Evolutionary conservation across 2,329 filamentous ascomycete genomes (phyloP).

Genomic region (Didymella exigua): DNA sequence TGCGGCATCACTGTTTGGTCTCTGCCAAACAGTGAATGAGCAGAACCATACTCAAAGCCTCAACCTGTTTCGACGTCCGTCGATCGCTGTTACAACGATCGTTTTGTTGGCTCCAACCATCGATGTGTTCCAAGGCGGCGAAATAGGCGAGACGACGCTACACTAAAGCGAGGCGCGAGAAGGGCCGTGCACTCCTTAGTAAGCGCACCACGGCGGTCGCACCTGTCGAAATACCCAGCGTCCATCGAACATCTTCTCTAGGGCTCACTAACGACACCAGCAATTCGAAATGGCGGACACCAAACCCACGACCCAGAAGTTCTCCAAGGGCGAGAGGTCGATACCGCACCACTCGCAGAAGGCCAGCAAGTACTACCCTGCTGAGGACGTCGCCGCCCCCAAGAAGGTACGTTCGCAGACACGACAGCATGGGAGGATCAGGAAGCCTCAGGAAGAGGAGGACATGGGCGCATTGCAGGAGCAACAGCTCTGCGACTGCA

Average conservation of each 20-base stretch:
- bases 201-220: conserved; percentile 1
- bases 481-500: conserved; percentile 7
- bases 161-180: neutral
- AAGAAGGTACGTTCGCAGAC: conserved; percentile 82
- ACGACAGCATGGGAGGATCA: conserved; percentile 18
- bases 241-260: conserved; percentile 15
- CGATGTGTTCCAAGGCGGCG: neutral
- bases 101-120: neutral
- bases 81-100: neutral
- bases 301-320: conserved; percentile 76
- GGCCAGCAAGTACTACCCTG: conserved; percentile 99
- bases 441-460: conserved; percentile 22
- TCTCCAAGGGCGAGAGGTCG: conserved; percentile 93
- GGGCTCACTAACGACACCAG: conserved; percentile 43
- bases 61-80: neutral
- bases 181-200: neutral
- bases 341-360: conserved; percentile 86
- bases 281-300: conserved; percentile 70
- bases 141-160: conserved; percentile 5
- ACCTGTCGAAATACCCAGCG: conserved; percentile 1
- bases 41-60: neutral
- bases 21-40: neutral
- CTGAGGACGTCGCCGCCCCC: conserved; percentile 83
- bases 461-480: conserved; percentile 14
- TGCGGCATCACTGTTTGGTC: neutral